A percentile compares a stretch with the other conserved stretches of the same genome.
phyloP scores from a whole-genome alignment of 2,329 filamentous ascomycete species.

The Gyromitra esculenta region DNA sequence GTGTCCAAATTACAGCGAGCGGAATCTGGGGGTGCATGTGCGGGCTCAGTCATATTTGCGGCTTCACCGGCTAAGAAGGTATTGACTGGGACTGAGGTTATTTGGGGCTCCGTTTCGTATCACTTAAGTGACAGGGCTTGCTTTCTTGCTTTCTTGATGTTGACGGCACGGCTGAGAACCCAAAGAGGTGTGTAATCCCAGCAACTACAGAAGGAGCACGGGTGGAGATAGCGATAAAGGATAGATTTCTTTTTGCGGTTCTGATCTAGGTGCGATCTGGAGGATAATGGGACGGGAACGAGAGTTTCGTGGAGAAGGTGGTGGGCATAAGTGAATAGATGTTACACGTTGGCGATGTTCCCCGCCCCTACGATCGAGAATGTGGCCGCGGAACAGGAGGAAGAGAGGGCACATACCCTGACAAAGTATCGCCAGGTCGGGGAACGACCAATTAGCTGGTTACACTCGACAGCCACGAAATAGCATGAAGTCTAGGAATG shows the following conservation, averaged over 20 bases:
- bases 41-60: neutral
- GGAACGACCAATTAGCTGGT: constrained; percentile 4
- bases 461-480: neutral
- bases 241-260: neutral
- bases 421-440: neutral
- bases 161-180: neutral
- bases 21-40: neutral
- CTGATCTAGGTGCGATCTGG: neutral
- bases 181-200: neutral
- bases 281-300: neutral
- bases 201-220: neutral
- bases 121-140: neutral
- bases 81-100: neutral
- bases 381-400: constrained; percentile 1
- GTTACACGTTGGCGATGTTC: neutral
- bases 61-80: neutral
- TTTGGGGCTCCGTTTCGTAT: neutral
- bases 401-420: constrained; percentile 16
- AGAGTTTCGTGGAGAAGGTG: neutral
- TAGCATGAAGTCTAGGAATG: neutral
- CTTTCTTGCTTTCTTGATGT: neutral
- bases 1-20: constrained; percentile 1
- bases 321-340: neutral
- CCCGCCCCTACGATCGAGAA: constrained; percentile 4
- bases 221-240: neutral